Base-by-base conservation (phyloP, 2,329 filamentous ascomycete genomes). In the Fusarium euwallaceae region DNA sequence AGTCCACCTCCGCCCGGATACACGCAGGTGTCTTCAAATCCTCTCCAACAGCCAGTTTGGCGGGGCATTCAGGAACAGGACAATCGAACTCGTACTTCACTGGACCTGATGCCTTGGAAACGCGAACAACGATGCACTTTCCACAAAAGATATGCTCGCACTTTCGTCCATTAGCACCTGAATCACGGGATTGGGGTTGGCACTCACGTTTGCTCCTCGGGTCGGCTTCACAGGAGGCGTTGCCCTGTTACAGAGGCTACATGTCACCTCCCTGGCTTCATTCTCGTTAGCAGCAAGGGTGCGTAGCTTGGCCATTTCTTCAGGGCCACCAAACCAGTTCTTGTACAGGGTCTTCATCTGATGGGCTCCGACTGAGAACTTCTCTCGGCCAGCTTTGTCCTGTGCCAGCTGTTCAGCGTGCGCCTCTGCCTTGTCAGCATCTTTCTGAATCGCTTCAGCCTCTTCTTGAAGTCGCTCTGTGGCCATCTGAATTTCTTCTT, bases 71-170 rank as follows among this genome's bases (percentile, higher is more conserved):
- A 1, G 9, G 1, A 1, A 48, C 0, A 0, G 1, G 39, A 8
- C 75, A 77, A 4, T 36, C 12, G 9, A 9, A 7, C 14, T 10
- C 6, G 4, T 4, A 1, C 16, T 27, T 39, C 9, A 14, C 20
- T 2, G 9, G n/a, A 4, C 9, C 2, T 12, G 3, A 7, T 6
- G 4, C 6, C 14, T 36, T 22, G 34, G 53, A 11, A 36, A 34
- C 6, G 16, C 17, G 1, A 1, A 10, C 32, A 9, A 20, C 1
- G 3, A 81, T 45, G 39, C 83, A 85, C 0, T 4, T 3, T 0
- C 2, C 1, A 64, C 83, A 85, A 39, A 80, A 83, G 1, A 80
- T 24, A 56, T 85, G 83, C 0, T 70, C 66, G 32, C 84, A 85
- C 83, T 53, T 17, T n/a, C 83, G 12, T 17, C 10, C 1, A 14